These are phyloP conservation scores for Cystobasidium pallidum DNA, from an alignment of 1,284 basidiomycete species.

Conservation along the genomic window DNA sequence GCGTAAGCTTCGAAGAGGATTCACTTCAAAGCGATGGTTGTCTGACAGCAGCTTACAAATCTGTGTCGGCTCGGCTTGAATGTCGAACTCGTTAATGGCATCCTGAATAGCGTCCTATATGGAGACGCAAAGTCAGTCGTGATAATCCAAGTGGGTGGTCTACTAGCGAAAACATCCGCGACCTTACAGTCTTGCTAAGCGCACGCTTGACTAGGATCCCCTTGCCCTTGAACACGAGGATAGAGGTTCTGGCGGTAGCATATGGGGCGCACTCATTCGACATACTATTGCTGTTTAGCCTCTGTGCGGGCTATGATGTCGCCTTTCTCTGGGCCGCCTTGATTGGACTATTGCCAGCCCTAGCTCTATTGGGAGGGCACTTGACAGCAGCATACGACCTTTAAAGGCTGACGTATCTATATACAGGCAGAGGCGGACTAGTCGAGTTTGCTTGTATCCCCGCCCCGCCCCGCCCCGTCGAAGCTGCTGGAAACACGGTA, in stretches of 20 bases:
- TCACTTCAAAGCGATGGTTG: neutral
- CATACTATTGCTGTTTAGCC: constrained; percentile 4
- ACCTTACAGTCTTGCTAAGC: constrained; percentile 8
- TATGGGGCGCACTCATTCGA: constrained; percentile 31
- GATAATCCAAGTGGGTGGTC: too few relatives aligned
- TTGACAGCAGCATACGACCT: too few relatives aligned
- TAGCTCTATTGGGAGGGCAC: too few relatives aligned
- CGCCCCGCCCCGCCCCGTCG: too few relatives aligned
- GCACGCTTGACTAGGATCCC: constrained; percentile 32
- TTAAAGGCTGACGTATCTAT: neutral
- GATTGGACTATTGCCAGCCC: too few relatives aligned
- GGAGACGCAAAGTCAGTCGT: too few relatives aligned
- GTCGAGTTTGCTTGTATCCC: too few relatives aligned
- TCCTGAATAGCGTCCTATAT: constrained; percentile 20
- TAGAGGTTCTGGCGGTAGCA: constrained; percentile 30
- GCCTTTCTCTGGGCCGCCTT: too few relatives aligned
- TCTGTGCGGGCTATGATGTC: too few relatives aligned
- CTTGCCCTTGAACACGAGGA: constrained; percentile 37
- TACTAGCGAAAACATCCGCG: too few relatives aligned
- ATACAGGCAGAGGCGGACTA: too few relatives aligned
- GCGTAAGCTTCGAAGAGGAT: neutral
- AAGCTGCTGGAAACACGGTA: too few relatives aligned
- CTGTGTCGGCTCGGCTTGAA: neutral
- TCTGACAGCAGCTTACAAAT: constrained; percentile 7
- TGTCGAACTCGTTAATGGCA: constrained; percentile 36